phyloP scores from a whole-genome alignment of 1,139 yeast species.

The Candida sp. region DNA sequence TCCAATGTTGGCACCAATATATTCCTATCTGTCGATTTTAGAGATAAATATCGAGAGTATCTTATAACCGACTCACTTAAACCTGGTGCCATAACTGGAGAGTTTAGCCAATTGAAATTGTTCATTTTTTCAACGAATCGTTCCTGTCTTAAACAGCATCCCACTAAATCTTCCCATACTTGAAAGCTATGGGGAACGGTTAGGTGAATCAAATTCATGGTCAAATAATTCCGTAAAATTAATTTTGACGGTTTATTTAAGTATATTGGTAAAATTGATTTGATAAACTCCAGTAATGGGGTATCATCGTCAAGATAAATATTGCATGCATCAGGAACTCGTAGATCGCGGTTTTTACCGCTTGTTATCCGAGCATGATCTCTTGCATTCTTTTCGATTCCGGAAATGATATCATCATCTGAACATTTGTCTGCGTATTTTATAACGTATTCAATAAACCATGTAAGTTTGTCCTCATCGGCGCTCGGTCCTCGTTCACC shows the following conservation, averaged over 20 bases:
- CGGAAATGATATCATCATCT: too few relatives aligned
- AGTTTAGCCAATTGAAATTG: conserved; percentile 24
- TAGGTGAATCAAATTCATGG: conserved; percentile 17
- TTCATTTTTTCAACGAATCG: conserved; percentile 29
- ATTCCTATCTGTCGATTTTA: conserved; percentile 11
- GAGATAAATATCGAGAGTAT: conserved; percentile 22
- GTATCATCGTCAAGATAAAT: neutral
- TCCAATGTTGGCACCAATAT: conserved; percentile 35
- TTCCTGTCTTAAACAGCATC: conserved; percentile 28
- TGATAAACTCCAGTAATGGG: neutral
- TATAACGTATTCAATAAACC: too few relatives aligned
- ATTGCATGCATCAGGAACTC: too few relatives aligned
- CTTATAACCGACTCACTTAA: conserved; percentile 17
- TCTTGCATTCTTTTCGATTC: too few relatives aligned
- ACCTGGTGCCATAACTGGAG: conserved; percentile 16
- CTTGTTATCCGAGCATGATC: too few relatives aligned
- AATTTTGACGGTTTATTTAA: neutral
- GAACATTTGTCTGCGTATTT: too few relatives aligned
- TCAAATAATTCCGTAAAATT: conserved; percentile 13
- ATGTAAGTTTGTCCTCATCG: too few relatives aligned
- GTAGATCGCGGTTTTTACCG: too few relatives aligned
- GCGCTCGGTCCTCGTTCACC: too few relatives aligned
- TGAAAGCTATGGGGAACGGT: conserved; percentile 13
- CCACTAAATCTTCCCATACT: conserved; percentile 27
- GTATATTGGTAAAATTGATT: neutral